phyloP scores from a whole-genome alignment of 2,329 filamentous ascomycete species.

The Chaetomiaceae sp. region DNA sequence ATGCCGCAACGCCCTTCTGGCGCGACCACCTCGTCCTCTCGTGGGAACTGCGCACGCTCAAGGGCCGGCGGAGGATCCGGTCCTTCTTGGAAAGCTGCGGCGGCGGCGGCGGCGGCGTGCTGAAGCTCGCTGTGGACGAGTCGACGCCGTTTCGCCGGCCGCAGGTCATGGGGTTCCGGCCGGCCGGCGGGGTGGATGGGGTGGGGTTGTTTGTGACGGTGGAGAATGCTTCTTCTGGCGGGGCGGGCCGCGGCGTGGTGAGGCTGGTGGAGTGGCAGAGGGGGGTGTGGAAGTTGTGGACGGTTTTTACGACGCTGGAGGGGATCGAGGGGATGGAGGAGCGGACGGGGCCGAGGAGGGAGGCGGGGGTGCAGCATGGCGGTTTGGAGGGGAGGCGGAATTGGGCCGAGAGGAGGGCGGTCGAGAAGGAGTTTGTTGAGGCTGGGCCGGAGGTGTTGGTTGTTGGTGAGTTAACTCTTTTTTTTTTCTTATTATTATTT shows the following conservation, averaged over 20 bases:
- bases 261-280: slow-evolving; percentile 38
- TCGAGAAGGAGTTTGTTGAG: slow-evolving; percentile 44
- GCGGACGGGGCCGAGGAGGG: slow-evolving; percentile 36
- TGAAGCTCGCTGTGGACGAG: slow-evolving; percentile 30
- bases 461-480: slow-evolving; percentile 39
- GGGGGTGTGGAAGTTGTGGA: slow-evolving; percentile 52
- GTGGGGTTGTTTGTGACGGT: slow-evolving; percentile 48
- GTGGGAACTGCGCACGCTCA: slow-evolving; percentile 53
- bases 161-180: slow-evolving; percentile 40
- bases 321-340: slow-evolving; percentile 45
- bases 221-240: slow-evolving; percentile 35
- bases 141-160: slow-evolving; percentile 39
- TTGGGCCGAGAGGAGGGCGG: slow-evolving; percentile 47
- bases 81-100: slow-evolving; percentile 26
- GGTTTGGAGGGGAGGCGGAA: slow-evolving; percentile 44
- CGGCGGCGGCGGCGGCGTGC: not conserved
- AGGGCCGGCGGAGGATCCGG: slow-evolving; percentile 40
- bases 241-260: slow-evolving; percentile 49
- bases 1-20: slow-evolving; percentile 40
- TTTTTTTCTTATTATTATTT: not conserved
- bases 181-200: slow-evolving; percentile 40
- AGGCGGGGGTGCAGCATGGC: slow-evolving; percentile 47
- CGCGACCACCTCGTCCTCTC: slow-evolving; percentile 54
- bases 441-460: slow-evolving; percentile 51
- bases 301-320: slow-evolving; percentile 48